These are phyloP conservation scores for Dioscorea dumetorum DNA, from an alignment of 106 monocot genomes.

Conservation along the genomic window DNA sequence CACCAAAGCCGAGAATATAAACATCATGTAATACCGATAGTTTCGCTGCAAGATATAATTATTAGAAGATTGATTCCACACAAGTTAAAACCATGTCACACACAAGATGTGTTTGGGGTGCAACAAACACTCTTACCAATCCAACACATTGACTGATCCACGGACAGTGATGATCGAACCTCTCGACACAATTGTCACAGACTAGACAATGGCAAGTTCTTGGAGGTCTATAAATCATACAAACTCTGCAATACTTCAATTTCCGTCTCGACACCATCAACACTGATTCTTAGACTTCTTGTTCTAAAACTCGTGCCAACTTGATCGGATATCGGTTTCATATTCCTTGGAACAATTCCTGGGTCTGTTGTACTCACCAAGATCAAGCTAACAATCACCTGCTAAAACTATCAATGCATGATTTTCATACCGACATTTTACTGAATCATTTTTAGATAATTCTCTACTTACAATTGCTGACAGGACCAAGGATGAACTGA, in stretches of 20 bases:
- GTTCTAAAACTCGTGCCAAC: constrained; percentile 5
- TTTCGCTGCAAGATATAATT: constrained; percentile 35
- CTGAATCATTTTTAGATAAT: background rate
- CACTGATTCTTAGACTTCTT: constrained; percentile 21
- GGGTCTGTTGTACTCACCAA: constrained; percentile 41
- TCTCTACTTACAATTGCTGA: constrained; percentile 15
- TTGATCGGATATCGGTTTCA: background rate
- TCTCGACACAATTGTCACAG: constrained; percentile 67
- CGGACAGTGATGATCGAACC: constrained; percentile 70
- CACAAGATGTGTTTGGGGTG: background rate
- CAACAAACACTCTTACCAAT: constrained; percentile 20
- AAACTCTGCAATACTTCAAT: constrained; percentile 46
- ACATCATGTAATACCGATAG: constrained; percentile 48
- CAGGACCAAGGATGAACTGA: constrained; percentile 10
- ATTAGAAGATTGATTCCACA: background rate
- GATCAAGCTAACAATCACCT: constrained; percentile 36
- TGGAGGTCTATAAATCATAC: constrained; percentile 36
- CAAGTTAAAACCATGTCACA: background rate
- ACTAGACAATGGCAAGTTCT: constrained; percentile 47
- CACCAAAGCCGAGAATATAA: constrained; percentile 32
- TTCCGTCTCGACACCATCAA: constrained; percentile 36
- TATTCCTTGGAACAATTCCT: constrained; percentile 34
- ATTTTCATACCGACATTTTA: background rate
- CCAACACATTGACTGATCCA: constrained; percentile 65
- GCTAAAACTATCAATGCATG: background rate